These are phyloP conservation scores for Tulasnella sp. DNA, from an alignment of 768 basidiomycete species.

Conservation along the genomic window DNA sequence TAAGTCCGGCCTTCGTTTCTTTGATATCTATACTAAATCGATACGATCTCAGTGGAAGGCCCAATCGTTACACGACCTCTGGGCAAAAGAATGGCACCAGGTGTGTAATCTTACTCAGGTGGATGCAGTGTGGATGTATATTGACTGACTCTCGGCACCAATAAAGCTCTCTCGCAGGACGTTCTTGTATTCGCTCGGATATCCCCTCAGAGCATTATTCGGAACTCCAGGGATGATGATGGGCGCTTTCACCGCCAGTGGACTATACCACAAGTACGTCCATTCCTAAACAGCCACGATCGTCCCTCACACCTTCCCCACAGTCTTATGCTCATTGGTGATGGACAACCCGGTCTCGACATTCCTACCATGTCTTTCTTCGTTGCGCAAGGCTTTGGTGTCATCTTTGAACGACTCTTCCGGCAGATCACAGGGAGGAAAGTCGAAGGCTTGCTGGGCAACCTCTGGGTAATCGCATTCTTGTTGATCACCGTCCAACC, in stretches of 20 bases:
- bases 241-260: conserved; percentile 13
- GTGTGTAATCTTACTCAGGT: not conserved
- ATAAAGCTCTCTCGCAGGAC: conserved; percentile 9
- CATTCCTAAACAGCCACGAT: not conserved
- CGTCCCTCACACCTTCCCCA: not conserved
- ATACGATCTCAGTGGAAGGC: conserved; percentile 5
- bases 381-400: conserved; percentile 9
- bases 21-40: not conserved
- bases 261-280: conserved; percentile 14
- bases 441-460: conserved; percentile 14
- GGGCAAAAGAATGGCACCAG: conserved; percentile 17
- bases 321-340: conserved; percentile 8
- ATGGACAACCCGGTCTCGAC: conserved; percentile 6
- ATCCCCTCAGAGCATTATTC: conserved; percentile 9
- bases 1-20: not conserved
- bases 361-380: conserved; percentile 13
- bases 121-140: not conserved
- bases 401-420: conserved; percentile 16
- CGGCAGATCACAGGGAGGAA: conserved; percentile 9
- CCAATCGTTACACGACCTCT: conserved; percentile 1
- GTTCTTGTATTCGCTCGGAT: conserved; percentile 15
- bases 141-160: not conserved
- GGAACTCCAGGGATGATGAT: conserved; percentile 14
- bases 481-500: conserved; percentile 7
- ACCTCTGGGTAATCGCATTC: conserved; percentile 11